Percentiles rank a stretch among this genome's conserved stretches.
Conservation (phyloP, 176 grass and related monocot species). For the Aegilops speltoides region DNA sequence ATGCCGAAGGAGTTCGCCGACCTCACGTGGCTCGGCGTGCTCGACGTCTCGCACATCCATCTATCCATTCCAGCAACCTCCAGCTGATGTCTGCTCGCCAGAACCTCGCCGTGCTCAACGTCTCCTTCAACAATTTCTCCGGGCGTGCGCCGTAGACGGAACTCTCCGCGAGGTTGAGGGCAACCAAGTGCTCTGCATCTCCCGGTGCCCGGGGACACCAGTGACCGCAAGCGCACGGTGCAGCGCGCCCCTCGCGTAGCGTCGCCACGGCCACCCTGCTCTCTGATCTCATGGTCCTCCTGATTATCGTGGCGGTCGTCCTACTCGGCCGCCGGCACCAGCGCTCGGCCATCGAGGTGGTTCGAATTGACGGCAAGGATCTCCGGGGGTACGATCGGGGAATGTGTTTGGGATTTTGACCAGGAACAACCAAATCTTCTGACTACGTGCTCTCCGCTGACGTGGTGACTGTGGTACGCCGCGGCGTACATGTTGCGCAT, state of each 20-base stretch:
- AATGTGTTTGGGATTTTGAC: no score
- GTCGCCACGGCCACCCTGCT: not conserved
- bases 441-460: no score
- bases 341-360: no score
- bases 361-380: no score
- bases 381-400: no score
- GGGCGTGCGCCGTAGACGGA: conserved; percentile 52
- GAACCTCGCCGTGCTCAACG: conserved; percentile 19
- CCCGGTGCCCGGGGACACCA: conserved; percentile 47
- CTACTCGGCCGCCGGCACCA: no score
- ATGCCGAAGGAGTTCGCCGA: conserved; percentile 59
- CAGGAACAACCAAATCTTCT: no score
- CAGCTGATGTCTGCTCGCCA: conserved; percentile 30
- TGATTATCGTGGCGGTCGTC: not conserved
- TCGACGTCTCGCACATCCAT: conserved; percentile 67
- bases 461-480: no score
- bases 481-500: no score
- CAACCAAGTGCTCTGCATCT: conserved; percentile 62
- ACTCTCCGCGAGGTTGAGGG: conserved; percentile 83
- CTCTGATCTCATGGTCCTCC: not conserved
- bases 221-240: not conserved
- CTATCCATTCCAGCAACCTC: conserved; percentile 45
- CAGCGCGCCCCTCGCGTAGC: not conserved
- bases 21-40: conserved; percentile 40
- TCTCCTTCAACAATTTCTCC: conserved; percentile 64